Conservation (phyloP, 768 basidiomycete species). For the Clitopilus passeckerianus region DNA sequence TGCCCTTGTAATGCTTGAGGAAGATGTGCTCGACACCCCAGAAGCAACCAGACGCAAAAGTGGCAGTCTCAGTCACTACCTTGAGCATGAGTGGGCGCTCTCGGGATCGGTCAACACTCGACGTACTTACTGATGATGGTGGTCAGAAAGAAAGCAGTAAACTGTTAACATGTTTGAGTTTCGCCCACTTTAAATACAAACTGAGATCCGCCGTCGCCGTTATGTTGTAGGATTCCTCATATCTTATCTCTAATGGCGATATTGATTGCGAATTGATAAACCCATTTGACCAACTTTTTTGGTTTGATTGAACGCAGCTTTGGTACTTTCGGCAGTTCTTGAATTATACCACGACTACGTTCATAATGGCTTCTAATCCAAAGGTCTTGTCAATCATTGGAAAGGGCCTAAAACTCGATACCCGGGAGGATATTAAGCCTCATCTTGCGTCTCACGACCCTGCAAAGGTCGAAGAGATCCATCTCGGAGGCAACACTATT, state of each 20-base stretch:
- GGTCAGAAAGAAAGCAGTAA: background rate
- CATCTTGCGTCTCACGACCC: constrained; percentile 65
- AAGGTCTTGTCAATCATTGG: constrained; percentile 47
- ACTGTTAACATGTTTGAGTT: background rate
- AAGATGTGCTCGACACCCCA: constrained; percentile 90
- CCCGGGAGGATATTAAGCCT: constrained; percentile 69
- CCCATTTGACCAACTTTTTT: background rate
- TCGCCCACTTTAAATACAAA: background rate
- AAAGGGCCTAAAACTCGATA: constrained; percentile 75
- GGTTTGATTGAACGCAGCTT: no score
- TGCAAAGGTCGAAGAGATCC: constrained; percentile 73
- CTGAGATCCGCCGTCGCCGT: background rate
- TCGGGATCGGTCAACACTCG: constrained; percentile 7
- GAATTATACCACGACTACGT: background rate
- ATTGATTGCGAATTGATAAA: background rate
- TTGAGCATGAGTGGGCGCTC: constrained; percentile 6
- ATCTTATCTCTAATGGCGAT: background rate
- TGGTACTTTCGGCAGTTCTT: background rate
- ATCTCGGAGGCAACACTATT: constrained; percentile 91
- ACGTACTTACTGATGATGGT: background rate
- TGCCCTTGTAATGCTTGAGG: constrained; percentile 70
- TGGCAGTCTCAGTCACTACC: constrained; percentile 28
- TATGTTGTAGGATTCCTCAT: background rate
- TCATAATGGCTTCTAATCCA: constrained; percentile 21
- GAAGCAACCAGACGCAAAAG: constrained; percentile 66